Conservation (phyloP, 2,329 filamentous ascomycete species). For the Madurella fahalii region DNA sequence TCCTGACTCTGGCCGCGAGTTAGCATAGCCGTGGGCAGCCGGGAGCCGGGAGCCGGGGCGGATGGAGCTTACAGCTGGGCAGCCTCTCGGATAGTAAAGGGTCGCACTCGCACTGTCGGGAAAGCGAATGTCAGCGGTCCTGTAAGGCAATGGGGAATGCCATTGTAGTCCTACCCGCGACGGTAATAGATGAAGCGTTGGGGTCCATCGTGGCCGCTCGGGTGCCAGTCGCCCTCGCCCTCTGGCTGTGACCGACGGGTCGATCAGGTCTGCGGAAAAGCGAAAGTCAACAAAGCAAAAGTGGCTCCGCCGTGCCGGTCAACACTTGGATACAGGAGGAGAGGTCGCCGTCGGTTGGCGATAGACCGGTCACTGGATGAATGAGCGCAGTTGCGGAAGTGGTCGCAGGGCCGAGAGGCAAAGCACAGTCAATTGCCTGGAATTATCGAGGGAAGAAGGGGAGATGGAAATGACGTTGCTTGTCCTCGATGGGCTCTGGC, state of each 20-base stretch:
- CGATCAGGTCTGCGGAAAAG: neutral
- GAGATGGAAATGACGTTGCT: slow-evolving; percentile 23
- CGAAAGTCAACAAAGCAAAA: slow-evolving; percentile 13
- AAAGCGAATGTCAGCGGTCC: slow-evolving; percentile 22
- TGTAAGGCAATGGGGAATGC: neutral
- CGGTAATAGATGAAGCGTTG: slow-evolving; percentile 56
- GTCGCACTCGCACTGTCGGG: slow-evolving; percentile 60
- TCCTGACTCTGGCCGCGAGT: slow-evolving; percentile 47
- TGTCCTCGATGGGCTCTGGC: slow-evolving; percentile 1
- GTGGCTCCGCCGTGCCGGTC: slow-evolving; percentile 14
- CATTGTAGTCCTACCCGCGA: slow-evolving; percentile 47
- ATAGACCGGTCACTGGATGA: slow-evolving; percentile 2
- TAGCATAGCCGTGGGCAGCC: neutral
- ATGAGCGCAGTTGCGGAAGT: neutral
- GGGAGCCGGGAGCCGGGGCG: neutral
- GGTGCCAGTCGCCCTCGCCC: slow-evolving; percentile 14
- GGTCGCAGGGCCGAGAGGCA: neutral
- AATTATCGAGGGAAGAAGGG: slow-evolving; percentile 2
- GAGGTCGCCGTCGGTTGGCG: neutral
- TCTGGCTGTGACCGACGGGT: neutral
- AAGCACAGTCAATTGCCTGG: slow-evolving; percentile 4
- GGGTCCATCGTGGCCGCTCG: slow-evolving; percentile 33
- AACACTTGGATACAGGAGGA: slow-evolving; percentile 14
- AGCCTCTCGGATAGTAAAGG: slow-evolving; percentile 84
- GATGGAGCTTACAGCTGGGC: slow-evolving; percentile 71